Evolutionary conservation across 805 yeast species (phyloP).

Genomic region (Sporopachydermia lactativora): DNA sequence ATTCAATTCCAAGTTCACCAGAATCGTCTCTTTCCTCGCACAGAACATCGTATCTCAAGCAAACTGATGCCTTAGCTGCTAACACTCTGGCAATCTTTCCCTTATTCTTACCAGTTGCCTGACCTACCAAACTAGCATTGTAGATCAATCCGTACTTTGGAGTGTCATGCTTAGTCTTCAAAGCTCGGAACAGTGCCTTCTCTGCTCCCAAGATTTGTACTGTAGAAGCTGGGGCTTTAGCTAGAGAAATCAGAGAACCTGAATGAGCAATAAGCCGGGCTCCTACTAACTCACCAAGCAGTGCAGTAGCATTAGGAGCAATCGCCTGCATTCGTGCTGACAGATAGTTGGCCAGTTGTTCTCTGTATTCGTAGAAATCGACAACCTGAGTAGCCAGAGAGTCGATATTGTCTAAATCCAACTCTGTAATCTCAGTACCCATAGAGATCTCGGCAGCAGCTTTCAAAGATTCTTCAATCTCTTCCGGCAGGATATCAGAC

Average conservation of each 20-base stretch:
- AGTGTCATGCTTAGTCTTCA: constrained; percentile 96
- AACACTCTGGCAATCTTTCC: constrained; percentile 98
- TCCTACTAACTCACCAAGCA: constrained; percentile 96
- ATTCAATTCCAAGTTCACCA: constrained; percentile 85
- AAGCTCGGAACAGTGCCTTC: constrained; percentile 96
- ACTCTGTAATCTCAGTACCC: constrained; percentile 97
- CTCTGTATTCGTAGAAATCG: constrained; percentile 92
- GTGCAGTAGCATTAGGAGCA: constrained; percentile 92
- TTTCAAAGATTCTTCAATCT: constrained; percentile 81
- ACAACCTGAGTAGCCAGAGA: constrained; percentile 93
- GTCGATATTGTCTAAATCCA: constrained; percentile 76
- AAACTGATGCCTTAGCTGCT: constrained; percentile 97
- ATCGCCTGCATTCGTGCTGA: constrained; percentile 95
- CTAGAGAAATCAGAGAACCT: constrained; percentile 85
- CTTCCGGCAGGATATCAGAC: constrained; percentile 85
- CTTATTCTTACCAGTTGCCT: constrained; percentile 95
- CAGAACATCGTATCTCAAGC: constrained; percentile 90
- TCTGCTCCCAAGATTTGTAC: constrained; percentile 98
- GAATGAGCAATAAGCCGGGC: constrained; percentile 97
- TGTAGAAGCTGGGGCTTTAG: constrained; percentile 98
- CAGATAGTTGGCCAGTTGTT: constrained; percentile 83
- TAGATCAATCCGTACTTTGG: constrained; percentile 96
- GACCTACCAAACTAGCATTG: constrained; percentile 95
- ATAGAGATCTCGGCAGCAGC: constrained; percentile 96
- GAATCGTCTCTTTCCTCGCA: constrained; percentile 95